A percentile compares a stretch with the other conserved stretches of the same genome.
phyloP scores from a whole-genome alignment of 2,329 filamentous ascomycete species.

The Penicillium aurantiogriseum region DNA sequence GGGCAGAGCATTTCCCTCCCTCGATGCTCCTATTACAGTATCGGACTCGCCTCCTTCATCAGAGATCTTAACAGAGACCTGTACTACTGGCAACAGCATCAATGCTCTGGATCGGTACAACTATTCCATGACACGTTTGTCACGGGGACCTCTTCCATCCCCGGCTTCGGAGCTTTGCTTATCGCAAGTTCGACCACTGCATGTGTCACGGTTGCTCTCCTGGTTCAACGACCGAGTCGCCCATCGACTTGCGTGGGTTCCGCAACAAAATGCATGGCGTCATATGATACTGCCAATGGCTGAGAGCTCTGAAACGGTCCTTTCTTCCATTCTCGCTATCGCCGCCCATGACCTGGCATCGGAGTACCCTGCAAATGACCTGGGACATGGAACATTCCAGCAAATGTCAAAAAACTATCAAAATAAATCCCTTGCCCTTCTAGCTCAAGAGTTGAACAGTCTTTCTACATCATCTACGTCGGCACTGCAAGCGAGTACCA shows the following conservation, averaged over 20 bases:
- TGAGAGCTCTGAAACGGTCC: slow-evolving; percentile 18
- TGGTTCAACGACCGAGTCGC: slow-evolving; percentile 13
- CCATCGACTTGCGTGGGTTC: slow-evolving; percentile 12
- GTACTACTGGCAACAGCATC: background rate
- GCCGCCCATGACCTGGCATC: slow-evolving; percentile 20
- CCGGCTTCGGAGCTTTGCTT: background rate
- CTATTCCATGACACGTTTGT: background rate
- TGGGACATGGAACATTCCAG: slow-evolving; percentile 3
- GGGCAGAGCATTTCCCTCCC: slow-evolving; percentile 20
- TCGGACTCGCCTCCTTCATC: background rate
- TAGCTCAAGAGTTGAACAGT: slow-evolving; percentile 4
- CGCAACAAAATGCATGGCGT: slow-evolving; percentile 21
- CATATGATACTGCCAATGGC: slow-evolving; percentile 21
- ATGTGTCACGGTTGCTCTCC: slow-evolving; percentile 2
- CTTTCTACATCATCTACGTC: background rate
- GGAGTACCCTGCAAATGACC: slow-evolving; percentile 3
- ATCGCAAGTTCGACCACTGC: slow-evolving; percentile 1
- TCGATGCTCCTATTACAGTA: background rate
- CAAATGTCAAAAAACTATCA: slow-evolving; percentile 9
- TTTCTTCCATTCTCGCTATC: slow-evolving; percentile 21
- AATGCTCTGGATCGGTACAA: background rate
- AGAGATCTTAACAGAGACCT: background rate
- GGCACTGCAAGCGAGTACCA: background rate
- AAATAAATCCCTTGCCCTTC: slow-evolving; percentile 2
- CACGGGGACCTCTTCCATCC: background rate